These are phyloP conservation scores for Russula sp. DNA, from an alignment of 768 basidiomycete species.

Conservation along the genomic window DNA sequence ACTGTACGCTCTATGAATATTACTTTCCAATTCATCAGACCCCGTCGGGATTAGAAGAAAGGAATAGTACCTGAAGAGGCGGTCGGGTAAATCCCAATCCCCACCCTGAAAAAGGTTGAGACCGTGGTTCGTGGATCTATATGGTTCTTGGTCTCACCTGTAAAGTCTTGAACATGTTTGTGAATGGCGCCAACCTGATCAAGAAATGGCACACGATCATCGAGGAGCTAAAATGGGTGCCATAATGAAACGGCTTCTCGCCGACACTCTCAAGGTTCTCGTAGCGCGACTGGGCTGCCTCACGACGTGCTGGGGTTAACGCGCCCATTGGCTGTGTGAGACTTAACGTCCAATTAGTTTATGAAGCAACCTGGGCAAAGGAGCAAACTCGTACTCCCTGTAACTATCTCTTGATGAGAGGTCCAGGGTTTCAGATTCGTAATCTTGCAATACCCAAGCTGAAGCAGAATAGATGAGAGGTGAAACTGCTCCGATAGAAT, in stretches of 20 bases:
- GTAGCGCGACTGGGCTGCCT: slow-evolving; percentile 74
- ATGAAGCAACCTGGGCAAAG: no score
- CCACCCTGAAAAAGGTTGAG: slow-evolving; percentile 55
- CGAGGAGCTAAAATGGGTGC: slow-evolving; percentile 93
- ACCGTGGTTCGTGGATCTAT: background rate
- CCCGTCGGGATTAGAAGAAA: slow-evolving; percentile 13
- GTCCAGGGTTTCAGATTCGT: slow-evolving; percentile 64
- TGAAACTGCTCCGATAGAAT: background rate
- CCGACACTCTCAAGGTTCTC: slow-evolving; percentile 67
- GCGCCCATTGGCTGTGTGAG: slow-evolving; percentile 89
- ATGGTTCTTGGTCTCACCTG: slow-evolving; percentile 37
- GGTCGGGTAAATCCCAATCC: slow-evolving; percentile 90
- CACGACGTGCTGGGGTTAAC: slow-evolving; percentile 62
- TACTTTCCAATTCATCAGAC: slow-evolving; percentile 37
- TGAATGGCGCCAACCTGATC: slow-evolving; percentile 85
- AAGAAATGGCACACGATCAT: slow-evolving; percentile 97
- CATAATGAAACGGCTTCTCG: slow-evolving; percentile 88
- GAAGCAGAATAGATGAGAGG: slow-evolving; percentile 13
- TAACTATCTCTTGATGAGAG: slow-evolving; percentile 54
- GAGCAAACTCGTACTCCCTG: slow-evolving; percentile 50
- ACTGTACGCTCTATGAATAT: slow-evolving; percentile 73
- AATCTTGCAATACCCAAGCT: slow-evolving; percentile 91
- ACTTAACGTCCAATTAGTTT: slow-evolving; percentile 30
- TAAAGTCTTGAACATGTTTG: slow-evolving; percentile 91
- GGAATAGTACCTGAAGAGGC: slow-evolving; percentile 57